Evolutionary conservation across 192 early-diverging fungal species (phyloP).

Genomic region (Funneliformis geosporum): DNA sequence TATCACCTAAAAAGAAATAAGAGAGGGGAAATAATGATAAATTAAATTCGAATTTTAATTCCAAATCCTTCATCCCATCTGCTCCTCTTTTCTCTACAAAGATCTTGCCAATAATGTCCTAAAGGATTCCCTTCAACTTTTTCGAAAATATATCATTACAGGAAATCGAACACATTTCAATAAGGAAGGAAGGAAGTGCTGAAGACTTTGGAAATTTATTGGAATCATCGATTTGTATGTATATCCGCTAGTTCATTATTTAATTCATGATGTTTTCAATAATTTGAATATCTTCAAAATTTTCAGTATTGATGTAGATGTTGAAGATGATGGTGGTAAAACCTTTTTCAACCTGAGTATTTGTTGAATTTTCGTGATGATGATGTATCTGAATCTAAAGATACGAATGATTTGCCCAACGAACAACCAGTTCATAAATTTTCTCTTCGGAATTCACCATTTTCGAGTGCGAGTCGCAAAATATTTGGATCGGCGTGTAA

Average conservation of each 20-base stretch:
- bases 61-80: conserved; percentile 16
- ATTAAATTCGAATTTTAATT: too few relatives aligned
- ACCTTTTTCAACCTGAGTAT: neutral
- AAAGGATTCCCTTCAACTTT: conserved; percentile 27
- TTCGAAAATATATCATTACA: conserved; percentile 39
- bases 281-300: neutral
- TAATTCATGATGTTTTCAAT: neutral
- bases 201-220: conserved; percentile 25
- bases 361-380: neutral
- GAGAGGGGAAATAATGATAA: too few relatives aligned
- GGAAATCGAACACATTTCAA: conserved; percentile 43
- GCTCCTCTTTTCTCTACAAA: neutral
- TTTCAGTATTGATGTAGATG: conserved; percentile 20
- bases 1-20: conserved; percentile 9
- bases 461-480: conserved; percentile 33
- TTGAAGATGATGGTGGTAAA: neutral
- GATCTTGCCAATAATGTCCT: too few relatives aligned
- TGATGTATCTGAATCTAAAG: neutral
- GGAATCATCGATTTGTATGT: too few relatives aligned
- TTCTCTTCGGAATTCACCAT: conserved; percentile 35
- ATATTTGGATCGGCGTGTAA: conserved; percentile 36
- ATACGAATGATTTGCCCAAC: conserved; percentile 34
- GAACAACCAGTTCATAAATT: conserved; percentile 36
- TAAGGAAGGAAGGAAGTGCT: conserved; percentile 32
- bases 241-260: conserved; percentile 20